These are phyloP conservation scores for Nitzschia sp. DNA, from an alignment of 108 stramenopile species.

Conservation along the genomic window DNA sequence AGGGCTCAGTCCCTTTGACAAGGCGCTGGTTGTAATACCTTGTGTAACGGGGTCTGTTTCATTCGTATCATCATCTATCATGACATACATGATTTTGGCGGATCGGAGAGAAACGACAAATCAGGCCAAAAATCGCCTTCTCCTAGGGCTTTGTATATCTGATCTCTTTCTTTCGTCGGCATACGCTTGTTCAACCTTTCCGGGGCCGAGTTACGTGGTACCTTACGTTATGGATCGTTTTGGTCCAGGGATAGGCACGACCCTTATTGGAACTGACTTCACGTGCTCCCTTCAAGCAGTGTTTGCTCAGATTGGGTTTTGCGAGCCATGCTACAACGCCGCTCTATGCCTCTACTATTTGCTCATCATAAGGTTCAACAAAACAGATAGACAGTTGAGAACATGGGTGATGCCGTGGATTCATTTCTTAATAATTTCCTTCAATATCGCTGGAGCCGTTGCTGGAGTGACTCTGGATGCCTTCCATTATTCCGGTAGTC, in stretches of 20 bases:
- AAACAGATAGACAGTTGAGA: neutral
- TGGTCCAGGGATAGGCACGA: neutral
- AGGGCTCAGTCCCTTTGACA: neutral
- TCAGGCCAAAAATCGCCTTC: neutral
- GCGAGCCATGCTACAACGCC: neutral
- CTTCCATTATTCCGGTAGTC: neutral
- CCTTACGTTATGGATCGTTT: neutral
- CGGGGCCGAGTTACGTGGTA: neutral
- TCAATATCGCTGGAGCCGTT: neutral
- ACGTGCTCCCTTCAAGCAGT: neutral
- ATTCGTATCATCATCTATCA: neutral
- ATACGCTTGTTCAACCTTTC: neutral
- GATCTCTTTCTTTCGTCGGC: conserved; percentile 1
- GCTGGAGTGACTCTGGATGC: neutral
- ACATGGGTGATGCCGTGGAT: neutral
- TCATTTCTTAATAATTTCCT: neutral
- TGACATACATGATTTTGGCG: neutral
- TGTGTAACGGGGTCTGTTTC: neutral
- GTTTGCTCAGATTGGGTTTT: neutral
- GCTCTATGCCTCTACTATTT: neutral
- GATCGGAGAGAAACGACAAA: neutral
- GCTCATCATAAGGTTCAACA: neutral
- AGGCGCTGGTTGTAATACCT: neutral
- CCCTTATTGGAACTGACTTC: neutral
- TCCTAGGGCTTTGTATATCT: neutral